Conservation (phyloP, 1,284 basidiomycete species). For the Cutaneotrichosporon curvatum region DNA sequence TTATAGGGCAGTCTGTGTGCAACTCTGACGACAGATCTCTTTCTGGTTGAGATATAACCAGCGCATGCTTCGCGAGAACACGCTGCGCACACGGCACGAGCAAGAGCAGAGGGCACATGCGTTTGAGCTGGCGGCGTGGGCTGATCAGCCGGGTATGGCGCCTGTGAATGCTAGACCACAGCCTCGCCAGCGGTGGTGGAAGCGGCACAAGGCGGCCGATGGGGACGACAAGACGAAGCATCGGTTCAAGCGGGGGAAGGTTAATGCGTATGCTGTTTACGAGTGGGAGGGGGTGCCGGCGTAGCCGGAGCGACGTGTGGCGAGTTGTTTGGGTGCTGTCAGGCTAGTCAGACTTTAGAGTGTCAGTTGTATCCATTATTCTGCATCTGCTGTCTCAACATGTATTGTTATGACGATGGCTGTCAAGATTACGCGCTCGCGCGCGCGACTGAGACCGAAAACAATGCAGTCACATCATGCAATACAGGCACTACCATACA, state of each 20-base stretch:
- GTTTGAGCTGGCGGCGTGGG: constrained; percentile 43
- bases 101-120: constrained; percentile 35
- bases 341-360: too few relatives aligned
- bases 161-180: constrained; percentile 16
- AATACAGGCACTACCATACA: too few relatives aligned
- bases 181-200: constrained; percentile 11
- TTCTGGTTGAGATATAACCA: constrained; percentile 33
- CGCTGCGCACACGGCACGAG: constrained; percentile 20
- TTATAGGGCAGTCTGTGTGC: neutral
- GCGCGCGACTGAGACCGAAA: too few relatives aligned
- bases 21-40: constrained; percentile 26
- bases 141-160: constrained; percentile 32
- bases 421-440: too few relatives aligned
- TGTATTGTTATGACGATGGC: too few relatives aligned
- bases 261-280: constrained; percentile 38
- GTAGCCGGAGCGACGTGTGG: too few relatives aligned
- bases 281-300: constrained; percentile 42
- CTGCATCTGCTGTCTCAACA: too few relatives aligned
- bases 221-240: constrained; percentile 21
- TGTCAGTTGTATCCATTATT: too few relatives aligned
- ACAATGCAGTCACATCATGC: too few relatives aligned
- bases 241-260: constrained; percentile 26
- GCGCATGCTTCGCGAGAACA: constrained; percentile 27
- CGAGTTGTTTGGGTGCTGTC: too few relatives aligned
- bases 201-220: constrained; percentile 14